Percentiles rank a stretch among this genome's conserved stretches.
Conservation (phyloP, 768 basidiomycete genomes). For the Mycena kentingensis region DNA sequence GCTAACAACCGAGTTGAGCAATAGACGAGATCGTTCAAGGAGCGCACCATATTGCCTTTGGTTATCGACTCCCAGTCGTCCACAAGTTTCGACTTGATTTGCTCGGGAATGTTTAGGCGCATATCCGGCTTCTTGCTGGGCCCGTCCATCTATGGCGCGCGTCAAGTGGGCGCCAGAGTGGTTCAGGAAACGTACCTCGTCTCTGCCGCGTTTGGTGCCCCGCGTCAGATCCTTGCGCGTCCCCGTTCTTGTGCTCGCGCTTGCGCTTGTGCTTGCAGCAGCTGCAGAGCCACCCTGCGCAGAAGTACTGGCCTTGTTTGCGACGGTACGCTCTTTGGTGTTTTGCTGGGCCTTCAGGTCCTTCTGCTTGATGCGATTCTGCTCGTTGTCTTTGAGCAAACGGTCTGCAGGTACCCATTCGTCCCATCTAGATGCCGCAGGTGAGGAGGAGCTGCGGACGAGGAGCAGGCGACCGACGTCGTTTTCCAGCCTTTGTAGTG, state of each 20-base stretch:
- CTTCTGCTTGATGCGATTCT: constrained; percentile 70
- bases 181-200: constrained; percentile 55
- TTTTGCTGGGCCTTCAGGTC: constrained; percentile 18
- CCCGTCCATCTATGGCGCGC: constrained; percentile 53
- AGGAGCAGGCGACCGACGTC: constrained; percentile 57
- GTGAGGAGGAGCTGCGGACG: constrained; percentile 4
- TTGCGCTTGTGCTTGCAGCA: constrained; percentile 27
- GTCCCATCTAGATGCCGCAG: constrained; percentile 72
- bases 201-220: constrained; percentile 71
- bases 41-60: constrained; percentile 82
- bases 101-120: constrained; percentile 86
- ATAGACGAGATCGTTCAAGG: neutral
- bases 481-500: constrained; percentile 99
- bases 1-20: constrained; percentile 43
- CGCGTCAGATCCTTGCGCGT: constrained; percentile 57
- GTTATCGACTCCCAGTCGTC: constrained; percentile 99
- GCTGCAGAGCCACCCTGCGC: constrained; percentile 22
- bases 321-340: neutral
- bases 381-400: constrained; percentile 82
- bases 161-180: constrained; percentile 1
- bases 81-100: constrained; percentile 85
- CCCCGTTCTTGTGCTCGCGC: constrained; percentile 28
- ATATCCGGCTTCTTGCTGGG: constrained; percentile 80
- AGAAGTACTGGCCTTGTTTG: constrained; percentile 31
- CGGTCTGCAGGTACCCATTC: constrained; percentile 90